Conservation (phyloP, 106 monocot species). For the Dioscorea zingiberensis region DNA sequence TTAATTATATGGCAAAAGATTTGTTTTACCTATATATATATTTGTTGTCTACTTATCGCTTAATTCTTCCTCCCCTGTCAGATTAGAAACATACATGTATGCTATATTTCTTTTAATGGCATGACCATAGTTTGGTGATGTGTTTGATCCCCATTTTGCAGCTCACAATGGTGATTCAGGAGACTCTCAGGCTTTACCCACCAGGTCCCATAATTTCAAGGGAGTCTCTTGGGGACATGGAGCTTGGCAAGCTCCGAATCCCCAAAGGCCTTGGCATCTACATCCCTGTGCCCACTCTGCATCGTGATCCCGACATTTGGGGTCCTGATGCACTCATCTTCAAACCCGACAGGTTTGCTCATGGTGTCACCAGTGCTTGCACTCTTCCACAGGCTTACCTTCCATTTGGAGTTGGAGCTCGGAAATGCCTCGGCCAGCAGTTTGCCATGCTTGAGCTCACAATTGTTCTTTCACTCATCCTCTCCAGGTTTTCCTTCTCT, state of each 20-base stretch:
- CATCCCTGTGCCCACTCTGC: not conserved
- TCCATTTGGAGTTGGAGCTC: conserved; percentile 19
- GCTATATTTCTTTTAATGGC: too few relatives aligned
- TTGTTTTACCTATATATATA: too few relatives aligned
- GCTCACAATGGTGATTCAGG: not conserved
- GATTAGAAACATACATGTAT: too few relatives aligned
- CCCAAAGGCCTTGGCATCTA: not conserved
- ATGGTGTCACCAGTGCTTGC: not conserved
- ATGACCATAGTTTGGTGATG: too few relatives aligned
- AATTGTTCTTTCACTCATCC: conserved; percentile 9
- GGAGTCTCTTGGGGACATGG: not conserved
- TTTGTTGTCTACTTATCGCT: too few relatives aligned
- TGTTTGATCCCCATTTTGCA: not conserved
- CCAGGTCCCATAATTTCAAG: not conserved
- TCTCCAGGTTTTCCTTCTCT: conserved; percentile 7
- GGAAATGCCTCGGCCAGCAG: conserved; percentile 18
- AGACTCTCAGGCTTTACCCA: conserved; percentile 1
- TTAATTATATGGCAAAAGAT: too few relatives aligned
- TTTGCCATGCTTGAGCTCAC: conserved; percentile 24
- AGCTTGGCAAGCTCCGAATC: not conserved
- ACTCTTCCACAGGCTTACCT: conserved; percentile 4
- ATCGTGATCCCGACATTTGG: conserved; percentile 17
- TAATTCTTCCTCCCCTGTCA: too few relatives aligned
- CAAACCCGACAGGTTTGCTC: conserved; percentile 20
- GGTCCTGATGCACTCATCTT: conserved; percentile 22